Evolutionary conservation across 1,284 basidiomycete species (phyloP).

Genomic region (Anthracocystis panici-leucophaei): DNA sequence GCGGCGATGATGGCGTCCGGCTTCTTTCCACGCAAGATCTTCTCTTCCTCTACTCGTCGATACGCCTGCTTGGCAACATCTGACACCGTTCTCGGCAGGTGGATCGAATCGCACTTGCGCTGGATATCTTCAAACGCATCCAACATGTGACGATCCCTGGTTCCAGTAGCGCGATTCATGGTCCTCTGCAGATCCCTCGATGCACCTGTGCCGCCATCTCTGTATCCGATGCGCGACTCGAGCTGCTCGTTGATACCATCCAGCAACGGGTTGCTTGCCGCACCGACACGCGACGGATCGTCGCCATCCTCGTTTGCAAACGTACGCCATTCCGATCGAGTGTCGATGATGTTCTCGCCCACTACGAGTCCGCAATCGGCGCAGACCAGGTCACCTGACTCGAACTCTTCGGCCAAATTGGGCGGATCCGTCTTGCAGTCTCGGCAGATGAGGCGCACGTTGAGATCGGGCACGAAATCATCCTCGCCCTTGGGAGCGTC

Average conservation of each 20-base stretch:
- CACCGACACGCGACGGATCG: slow-evolving; percentile 99
- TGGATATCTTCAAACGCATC: slow-evolving; percentile 91
- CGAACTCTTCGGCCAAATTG: slow-evolving; percentile 96
- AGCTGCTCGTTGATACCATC: slow-evolving; percentile 90
- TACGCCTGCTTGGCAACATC: slow-evolving; percentile 97
- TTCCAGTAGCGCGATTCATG: slow-evolving; percentile 77
- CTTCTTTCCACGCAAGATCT: slow-evolving; percentile 89
- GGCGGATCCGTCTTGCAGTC: slow-evolving; percentile 93
- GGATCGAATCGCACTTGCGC: slow-evolving; percentile 93
- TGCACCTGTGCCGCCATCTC: slow-evolving; percentile 91
- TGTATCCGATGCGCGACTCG: slow-evolving; percentile 92
- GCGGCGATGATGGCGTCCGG: slow-evolving; percentile 94
- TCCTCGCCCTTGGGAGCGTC: slow-evolving; percentile 57
- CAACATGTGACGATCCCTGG: slow-evolving; percentile 84
- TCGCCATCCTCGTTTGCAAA: slow-evolving; percentile 98
- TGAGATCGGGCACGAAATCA: slow-evolving; percentile 65
- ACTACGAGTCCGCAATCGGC: slow-evolving; percentile 94
- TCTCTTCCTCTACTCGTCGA: slow-evolving; percentile 95
- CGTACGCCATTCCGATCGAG: slow-evolving; percentile 95
- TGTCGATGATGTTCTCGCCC: slow-evolving; percentile 96
- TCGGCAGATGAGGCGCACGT: slow-evolving; percentile 75
- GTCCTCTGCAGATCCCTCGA: slow-evolving; percentile 93
- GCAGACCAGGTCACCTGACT: slow-evolving; percentile 96
- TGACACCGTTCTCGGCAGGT: slow-evolving; percentile 90
- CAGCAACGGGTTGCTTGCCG: slow-evolving; percentile 89